phyloP scores from a whole-genome alignment of 106 monocot genomes.

The Dioscorea alata region DNA sequence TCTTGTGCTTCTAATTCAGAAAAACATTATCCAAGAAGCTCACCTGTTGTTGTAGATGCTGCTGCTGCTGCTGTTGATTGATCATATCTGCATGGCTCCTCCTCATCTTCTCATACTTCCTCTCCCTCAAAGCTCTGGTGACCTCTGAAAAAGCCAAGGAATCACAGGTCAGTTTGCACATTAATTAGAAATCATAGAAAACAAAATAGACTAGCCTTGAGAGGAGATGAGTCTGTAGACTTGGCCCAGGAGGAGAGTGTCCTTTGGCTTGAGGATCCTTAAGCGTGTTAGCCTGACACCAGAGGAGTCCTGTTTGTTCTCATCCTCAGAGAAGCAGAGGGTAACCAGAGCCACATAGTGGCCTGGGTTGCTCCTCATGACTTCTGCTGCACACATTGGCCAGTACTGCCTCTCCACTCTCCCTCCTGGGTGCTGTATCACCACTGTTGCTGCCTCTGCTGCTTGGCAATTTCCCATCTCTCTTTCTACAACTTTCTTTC shows the following conservation, averaged over 20 bases:
- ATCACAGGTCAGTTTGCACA: neutral
- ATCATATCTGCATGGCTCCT: constrained; percentile 18
- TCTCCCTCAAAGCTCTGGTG: constrained; percentile 45
- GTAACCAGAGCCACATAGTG: constrained; percentile 52
- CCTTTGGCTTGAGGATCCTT: constrained; percentile 26
- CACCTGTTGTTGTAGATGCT: constrained; percentile 1
- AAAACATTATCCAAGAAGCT: no score
- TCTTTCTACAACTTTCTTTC: constrained; percentile 1
- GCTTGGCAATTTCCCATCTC: constrained; percentile 66
- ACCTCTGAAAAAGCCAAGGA: constrained; percentile 38
- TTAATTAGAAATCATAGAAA: no score
- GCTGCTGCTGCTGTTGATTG: constrained; percentile 18
- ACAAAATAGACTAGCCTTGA: constrained; percentile 6
- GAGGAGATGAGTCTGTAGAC: constrained; percentile 40
- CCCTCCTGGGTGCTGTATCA: constrained; percentile 53
- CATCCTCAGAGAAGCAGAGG: constrained; percentile 8
- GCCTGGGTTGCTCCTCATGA: constrained; percentile 61
- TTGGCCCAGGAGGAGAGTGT: constrained; percentile 29
- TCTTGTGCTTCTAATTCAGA: no score
- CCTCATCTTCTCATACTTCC: constrained; percentile 63
- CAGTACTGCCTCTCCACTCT: constrained; percentile 49
- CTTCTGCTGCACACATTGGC: constrained; percentile 44
- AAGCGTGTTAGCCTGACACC: constrained; percentile 14
- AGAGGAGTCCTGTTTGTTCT: neutral
- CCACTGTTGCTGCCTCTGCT: constrained; percentile 41